These are phyloP conservation scores for Lentinula edodes DNA, from an alignment of 768 basidiomycete genomes.

Conservation along the genomic window DNA sequence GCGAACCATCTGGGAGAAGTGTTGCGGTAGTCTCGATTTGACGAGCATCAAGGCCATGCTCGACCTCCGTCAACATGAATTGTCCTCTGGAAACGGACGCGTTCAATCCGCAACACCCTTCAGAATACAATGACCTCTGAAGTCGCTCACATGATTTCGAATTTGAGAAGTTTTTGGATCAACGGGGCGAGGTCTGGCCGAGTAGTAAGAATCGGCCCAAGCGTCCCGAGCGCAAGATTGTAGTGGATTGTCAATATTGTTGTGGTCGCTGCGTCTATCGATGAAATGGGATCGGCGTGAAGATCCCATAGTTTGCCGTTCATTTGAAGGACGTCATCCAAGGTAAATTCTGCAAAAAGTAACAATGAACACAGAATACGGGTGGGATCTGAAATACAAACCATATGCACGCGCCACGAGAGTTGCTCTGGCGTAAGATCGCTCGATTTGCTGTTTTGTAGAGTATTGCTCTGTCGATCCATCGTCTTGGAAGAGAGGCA, in stretches of 20 bases:
- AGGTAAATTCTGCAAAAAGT: constrained; percentile 7
- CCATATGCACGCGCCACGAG: neutral
- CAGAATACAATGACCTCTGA: neutral
- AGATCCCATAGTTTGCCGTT: constrained; percentile 9
- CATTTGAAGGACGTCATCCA: constrained; percentile 7
- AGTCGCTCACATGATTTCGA: neutral
- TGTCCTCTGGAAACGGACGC: constrained; percentile 16
- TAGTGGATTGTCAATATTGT: constrained; percentile 10
- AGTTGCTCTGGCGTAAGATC: constrained; percentile 28
- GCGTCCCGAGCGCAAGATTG: constrained; percentile 11
- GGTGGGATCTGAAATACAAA: neutral
- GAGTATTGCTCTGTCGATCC: neutral
- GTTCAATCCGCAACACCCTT: constrained; percentile 1
- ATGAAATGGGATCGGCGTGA: constrained; percentile 8
- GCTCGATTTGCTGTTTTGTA: constrained; percentile 18
- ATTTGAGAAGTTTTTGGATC: constrained; percentile 4
- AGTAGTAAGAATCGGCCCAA: neutral
- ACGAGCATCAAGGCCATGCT: constrained; percentile 31
- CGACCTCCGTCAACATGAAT: constrained; percentile 29
- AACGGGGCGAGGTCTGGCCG: neutral
- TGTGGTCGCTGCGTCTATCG: constrained; percentile 5
- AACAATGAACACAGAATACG: neutral
- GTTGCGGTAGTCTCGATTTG: constrained; percentile 34
- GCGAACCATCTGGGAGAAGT: constrained; percentile 21
- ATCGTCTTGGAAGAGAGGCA: neutral